Evolutionary conservation across 352 stramenopile genomes (phyloP).

Genomic region (Globisporangium abappressorium): DNA sequence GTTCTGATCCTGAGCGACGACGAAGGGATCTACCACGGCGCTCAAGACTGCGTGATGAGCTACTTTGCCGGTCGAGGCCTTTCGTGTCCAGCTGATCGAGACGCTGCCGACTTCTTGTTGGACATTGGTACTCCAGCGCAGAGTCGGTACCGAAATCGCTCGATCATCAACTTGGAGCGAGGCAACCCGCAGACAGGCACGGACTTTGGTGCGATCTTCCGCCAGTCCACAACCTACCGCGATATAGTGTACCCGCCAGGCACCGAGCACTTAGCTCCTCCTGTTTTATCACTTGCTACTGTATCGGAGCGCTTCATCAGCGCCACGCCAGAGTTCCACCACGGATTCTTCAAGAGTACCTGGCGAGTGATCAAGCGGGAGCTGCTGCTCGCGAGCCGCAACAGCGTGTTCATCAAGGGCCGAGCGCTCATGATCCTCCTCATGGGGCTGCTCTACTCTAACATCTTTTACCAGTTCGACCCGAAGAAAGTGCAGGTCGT

Average conservation of each 20-base stretch:
- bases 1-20: slow-evolving; percentile 53
- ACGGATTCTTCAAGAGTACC: slow-evolving; percentile 27
- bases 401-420: slow-evolving; percentile 38
- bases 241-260: slow-evolving; percentile 25
- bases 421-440: slow-evolving; percentile 36
- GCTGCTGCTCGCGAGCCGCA: slow-evolving; percentile 29
- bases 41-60: slow-evolving; percentile 28
- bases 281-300: no score
- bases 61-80: slow-evolving; percentile 40
- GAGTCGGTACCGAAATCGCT: no score
- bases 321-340: no score
- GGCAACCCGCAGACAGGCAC: no score
- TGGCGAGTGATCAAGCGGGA: slow-evolving; percentile 28
- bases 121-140: no score
- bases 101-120: slow-evolving; percentile 41
- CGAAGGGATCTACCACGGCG: slow-evolving; percentile 52
- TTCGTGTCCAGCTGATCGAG: slow-evolving; percentile 36
- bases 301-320: neutral
- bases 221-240: no score
- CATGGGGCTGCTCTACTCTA: slow-evolving; percentile 37
- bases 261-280: no score
- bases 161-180: no score
- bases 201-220: no score
- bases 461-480: slow-evolving; percentile 25
- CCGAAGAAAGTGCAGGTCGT: slow-evolving; percentile 23